Base-by-base conservation (phyloP, 106 monocot species). In the Platanthera zijinensis region DNA sequence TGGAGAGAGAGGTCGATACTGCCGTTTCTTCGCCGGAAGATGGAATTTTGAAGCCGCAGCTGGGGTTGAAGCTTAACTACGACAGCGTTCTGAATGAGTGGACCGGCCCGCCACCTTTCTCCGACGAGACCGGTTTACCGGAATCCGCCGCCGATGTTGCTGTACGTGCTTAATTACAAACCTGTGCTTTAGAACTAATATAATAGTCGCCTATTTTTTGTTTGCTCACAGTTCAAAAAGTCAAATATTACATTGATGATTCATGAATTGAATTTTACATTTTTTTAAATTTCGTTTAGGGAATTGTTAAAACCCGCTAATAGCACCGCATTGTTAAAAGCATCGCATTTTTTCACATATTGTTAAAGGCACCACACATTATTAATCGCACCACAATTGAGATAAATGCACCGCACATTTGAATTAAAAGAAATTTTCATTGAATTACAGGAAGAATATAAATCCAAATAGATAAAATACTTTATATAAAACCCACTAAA, bases 1-100 rank as follows among this genome's bases (percentile, higher is more conserved):
- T 25, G 18, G 64, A 28, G 19, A 66, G 11, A 10, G 28, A 66
- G 30, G 22, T 39, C 39, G 22, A 45, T 67, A 67, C 32, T 11
- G 25, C 67, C 8, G 45, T 70, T 22, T 51, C 69, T 50, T 50
- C 57, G 48, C n/a, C 75, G 53, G 6, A 50, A 14, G 11, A 51
- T 12, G 67, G 39, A 8, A 67, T 39, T 67, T 39, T 80, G 80
- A 90, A 80, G 82, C 67, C 80, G 30, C 75, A 73, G 11, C 67
- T 95, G 71, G 78, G 82, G 10, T 83, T 95, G 25, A 90, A 90
- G 28, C 70, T 95, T 69, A 86, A 90, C 78, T 82, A 80, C 75
- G 84, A 87, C 5, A 82, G 76, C 19, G 78, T 95, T 13, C 53
- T 92, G 30, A 87, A 80, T 62, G 86, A 80, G 6, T 95, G 95